These are phyloP conservation scores for Pyrenophora teres DNA, from an alignment of 2,329 filamentous ascomycete genomes.

Conservation along the genomic window DNA sequence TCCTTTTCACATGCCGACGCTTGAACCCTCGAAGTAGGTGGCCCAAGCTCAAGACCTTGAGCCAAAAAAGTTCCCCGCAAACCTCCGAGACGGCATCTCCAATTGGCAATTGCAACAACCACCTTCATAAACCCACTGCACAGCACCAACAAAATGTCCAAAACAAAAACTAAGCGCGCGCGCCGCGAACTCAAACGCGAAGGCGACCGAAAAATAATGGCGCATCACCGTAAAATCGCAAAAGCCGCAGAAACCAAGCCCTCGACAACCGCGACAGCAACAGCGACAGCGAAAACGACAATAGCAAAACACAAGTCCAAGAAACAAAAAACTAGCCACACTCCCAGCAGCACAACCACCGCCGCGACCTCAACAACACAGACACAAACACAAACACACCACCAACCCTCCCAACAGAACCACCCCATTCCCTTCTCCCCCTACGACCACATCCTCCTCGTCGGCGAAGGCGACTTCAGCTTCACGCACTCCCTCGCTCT, in stretches of 20 bases:
- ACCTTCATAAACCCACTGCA: conserved; percentile 1
- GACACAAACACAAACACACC: conserved; percentile 5
- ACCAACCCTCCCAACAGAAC: conserved; percentile 4
- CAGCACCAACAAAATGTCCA: conserved; percentile 33
- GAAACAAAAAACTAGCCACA: conserved; percentile 7
- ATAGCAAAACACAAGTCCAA: conserved; percentile 12
- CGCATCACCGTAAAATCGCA: conserved; percentile 30
- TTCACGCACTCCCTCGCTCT: conserved; percentile 70
- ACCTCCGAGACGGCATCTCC: conserved; percentile 13
- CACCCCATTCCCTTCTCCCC: conserved; percentile 66
- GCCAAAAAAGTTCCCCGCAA: conserved; percentile 29
- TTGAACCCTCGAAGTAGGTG: conserved; percentile 6
- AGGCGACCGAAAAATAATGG: conserved; percentile 33
- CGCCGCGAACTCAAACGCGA: conserved; percentile 44
- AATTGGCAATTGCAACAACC: background rate
- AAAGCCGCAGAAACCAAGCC: conserved; percentile 20
- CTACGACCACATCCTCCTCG: conserved; percentile 71
- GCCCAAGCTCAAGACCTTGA: conserved; percentile 31
- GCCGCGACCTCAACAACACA: conserved; percentile 16
- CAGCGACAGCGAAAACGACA: conserved; percentile 17
- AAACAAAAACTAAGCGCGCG: conserved; percentile 41
- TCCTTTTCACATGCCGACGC: conserved; percentile 16
- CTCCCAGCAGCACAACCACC: conserved; percentile 8
- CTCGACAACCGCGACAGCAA: background rate
- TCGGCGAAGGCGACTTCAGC: conserved; percentile 81